Conservation (phyloP, 805 yeast genomes). For the Yarrowia divulgata region DNA sequence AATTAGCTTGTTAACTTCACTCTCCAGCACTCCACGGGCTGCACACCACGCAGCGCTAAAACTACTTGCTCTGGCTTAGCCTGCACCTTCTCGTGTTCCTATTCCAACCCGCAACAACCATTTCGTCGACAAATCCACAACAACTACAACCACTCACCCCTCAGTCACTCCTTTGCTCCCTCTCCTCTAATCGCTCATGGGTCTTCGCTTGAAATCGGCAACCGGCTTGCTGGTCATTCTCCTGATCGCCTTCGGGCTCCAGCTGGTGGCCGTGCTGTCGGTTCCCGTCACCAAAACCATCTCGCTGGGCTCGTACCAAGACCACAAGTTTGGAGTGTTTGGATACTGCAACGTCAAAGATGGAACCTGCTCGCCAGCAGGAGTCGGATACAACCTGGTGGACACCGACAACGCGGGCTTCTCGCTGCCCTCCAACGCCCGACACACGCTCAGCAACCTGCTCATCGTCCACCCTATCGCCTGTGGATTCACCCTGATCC, state of each 20-base stretch:
- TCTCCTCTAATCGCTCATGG: slow-evolving; percentile 42
- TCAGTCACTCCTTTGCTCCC: slow-evolving; percentile 8
- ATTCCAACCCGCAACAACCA: not conserved
- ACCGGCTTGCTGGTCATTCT: slow-evolving; percentile 53
- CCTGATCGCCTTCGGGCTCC: slow-evolving; percentile 62
- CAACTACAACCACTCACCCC: slow-evolving; percentile 9
- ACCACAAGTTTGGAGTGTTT: slow-evolving; percentile 69
- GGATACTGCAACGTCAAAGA: slow-evolving; percentile 61
- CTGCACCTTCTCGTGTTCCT: slow-evolving; percentile 11
- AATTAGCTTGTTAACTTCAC: not conserved
- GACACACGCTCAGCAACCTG: slow-evolving; percentile 64
- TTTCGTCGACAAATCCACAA: not conserved
- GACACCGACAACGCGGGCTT: slow-evolving; percentile 53
- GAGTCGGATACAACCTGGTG: slow-evolving; percentile 56
- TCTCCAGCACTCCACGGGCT: slow-evolving; percentile 3
- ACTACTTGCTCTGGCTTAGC: slow-evolving; percentile 12
- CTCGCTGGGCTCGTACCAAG: slow-evolving; percentile 59
- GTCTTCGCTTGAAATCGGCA: slow-evolving; percentile 48
- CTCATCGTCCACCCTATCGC: slow-evolving; percentile 74
- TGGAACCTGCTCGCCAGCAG: slow-evolving; percentile 53
- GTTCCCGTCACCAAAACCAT: slow-evolving; percentile 63
- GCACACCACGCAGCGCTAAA: slow-evolving; percentile 5
- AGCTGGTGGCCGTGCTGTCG: slow-evolving; percentile 64
- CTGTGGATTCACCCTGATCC: slow-evolving; percentile 59
- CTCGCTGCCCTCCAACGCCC: slow-evolving; percentile 64